These are phyloP conservation scores for Sporothrix protearum DNA, from an alignment of 2,329 filamentous ascomycete genomes.

Conservation along the genomic window DNA sequence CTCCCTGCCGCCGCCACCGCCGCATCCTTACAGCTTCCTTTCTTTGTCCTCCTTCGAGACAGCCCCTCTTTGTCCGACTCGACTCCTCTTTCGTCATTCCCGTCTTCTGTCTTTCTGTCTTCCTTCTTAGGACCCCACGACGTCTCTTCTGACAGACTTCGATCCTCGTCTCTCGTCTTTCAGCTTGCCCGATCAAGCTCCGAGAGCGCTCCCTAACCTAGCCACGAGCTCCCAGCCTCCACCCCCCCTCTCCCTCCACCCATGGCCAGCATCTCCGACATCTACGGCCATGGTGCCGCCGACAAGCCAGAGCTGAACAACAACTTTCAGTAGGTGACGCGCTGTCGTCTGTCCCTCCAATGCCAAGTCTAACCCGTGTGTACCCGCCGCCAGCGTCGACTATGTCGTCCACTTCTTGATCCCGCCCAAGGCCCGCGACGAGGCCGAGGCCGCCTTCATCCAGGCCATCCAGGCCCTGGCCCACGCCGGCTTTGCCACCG, in stretches of 20 bases:
- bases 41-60: neutral
- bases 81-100: neutral
- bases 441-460: constrained; percentile 72
- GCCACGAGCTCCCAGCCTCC: neutral
- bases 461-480: constrained; percentile 73
- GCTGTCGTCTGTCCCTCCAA: too few relatives aligned
- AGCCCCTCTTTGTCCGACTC: neutral
- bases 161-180: neutral
- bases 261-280: constrained; percentile 29
- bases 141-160: too few relatives aligned
- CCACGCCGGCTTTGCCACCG: constrained; percentile 75
- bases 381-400: constrained; percentile 59
- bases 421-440: constrained; percentile 47
- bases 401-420: constrained; percentile 82
- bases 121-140: neutral
- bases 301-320: constrained; percentile 29
- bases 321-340: constrained; percentile 31
- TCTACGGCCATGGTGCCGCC: constrained; percentile 26
- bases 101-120: too few relatives aligned
- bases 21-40: neutral
- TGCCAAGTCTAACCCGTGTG: neutral
- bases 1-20: neutral
- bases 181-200: neutral
- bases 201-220: neutral
- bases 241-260: too few relatives aligned